Base-by-base conservation (phyloP, 2,329 filamentous ascomycete species). In the Trichoderma koningiopsis region DNA sequence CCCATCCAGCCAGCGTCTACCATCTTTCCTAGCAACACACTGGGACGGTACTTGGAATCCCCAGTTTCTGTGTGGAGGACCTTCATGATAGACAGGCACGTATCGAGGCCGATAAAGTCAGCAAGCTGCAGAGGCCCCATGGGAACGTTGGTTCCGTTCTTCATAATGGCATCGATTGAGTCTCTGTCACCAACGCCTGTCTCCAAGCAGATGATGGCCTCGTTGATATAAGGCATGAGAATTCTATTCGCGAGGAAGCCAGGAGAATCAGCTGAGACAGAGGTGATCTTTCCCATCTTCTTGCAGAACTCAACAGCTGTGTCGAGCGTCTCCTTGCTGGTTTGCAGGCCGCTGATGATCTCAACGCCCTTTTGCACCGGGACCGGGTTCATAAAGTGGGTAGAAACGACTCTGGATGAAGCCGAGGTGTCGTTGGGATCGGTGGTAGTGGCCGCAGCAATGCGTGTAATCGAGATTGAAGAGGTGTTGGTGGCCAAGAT, bases 381-480 rank as follows among this genome's bases (percentile, higher is more conserved):
- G 0, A 99, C 96, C 0, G 96, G 96, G 84, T 99, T 99, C 96
- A 99, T 99, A 82, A 99, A 99, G 81, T 99, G 96, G 19, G 96
- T 98, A 63, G 93, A 93, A 68, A 99, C 89, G 11, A 99, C 96
- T 59, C 96, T 91, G 6, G 93, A 95, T 55, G 93, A 91, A 52
- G 90, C 92, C 55, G 90, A 91, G 29, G 92, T 89, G 76, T 97
- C 92, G 22, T 84, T 95, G 0, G 93, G 91, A 77, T 97, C 89
- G 68, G 85, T 84, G 31, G 89, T 91, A 0, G 95, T 95, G 11
- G 94, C 89, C 4, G 96, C 94, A 24, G 96, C 96, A 76, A 99
- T 97, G 77, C 91, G 92, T 55, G 96, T 99, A 79, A 99, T 97
- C 71, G 93, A 95, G 78, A 99, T 99, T 71, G 94, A 97, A n/a